Percentiles rank a stretch among this genome's conserved stretches.
Evolutionary conservation across 2,329 filamentous ascomycete species (phyloP).

Genomic region (Diplodia seriata): DNA sequence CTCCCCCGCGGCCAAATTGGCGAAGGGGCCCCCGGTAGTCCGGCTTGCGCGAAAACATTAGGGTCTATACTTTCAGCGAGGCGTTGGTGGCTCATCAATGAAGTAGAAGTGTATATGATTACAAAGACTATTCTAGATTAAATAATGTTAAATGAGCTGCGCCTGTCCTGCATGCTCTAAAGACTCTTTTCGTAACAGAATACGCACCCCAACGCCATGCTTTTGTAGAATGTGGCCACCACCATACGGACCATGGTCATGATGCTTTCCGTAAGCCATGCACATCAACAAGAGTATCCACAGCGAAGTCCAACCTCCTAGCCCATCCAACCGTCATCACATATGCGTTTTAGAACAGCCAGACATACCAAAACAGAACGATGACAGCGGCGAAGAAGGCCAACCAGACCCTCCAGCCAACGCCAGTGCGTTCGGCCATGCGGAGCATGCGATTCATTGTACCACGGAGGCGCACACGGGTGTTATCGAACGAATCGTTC

Average conservation of each 20-base stretch:
- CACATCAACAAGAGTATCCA: constrained; percentile 19
- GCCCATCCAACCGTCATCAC: background rate
- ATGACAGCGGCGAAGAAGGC: constrained; percentile 85
- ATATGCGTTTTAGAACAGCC: constrained; percentile 69
- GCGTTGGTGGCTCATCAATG: constrained; percentile 5
- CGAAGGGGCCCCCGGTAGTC: constrained; percentile 14
- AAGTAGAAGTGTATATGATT: constrained; percentile 21
- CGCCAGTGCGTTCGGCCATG: constrained; percentile 94
- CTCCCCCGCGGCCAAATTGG: constrained; percentile 24
- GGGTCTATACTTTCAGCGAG: constrained; percentile 3
- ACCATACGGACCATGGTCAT: constrained; percentile 21
- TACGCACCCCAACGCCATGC: constrained; percentile 30
- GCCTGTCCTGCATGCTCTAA: constrained; percentile 16
- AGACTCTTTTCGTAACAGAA: constrained; percentile 6
- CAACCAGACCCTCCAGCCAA: constrained; percentile 94
- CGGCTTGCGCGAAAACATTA: background rate
- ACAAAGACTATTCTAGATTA: constrained; percentile 16
- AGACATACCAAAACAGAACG: constrained; percentile 88
- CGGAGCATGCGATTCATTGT: constrained; percentile 97
- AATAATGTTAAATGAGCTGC: constrained; percentile 16
- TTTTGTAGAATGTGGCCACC: constrained; percentile 27
- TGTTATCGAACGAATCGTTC: constrained; percentile 92
- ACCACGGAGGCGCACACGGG: constrained; percentile 77
- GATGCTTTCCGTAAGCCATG: constrained; percentile 24
- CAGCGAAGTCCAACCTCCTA: background rate